A percentile compares a stretch with the other conserved stretches of the same genome.
Evolutionary conservation across 2,329 filamentous ascomycete genomes (phyloP).

Genomic region (Fusarium hainanense): DNA sequence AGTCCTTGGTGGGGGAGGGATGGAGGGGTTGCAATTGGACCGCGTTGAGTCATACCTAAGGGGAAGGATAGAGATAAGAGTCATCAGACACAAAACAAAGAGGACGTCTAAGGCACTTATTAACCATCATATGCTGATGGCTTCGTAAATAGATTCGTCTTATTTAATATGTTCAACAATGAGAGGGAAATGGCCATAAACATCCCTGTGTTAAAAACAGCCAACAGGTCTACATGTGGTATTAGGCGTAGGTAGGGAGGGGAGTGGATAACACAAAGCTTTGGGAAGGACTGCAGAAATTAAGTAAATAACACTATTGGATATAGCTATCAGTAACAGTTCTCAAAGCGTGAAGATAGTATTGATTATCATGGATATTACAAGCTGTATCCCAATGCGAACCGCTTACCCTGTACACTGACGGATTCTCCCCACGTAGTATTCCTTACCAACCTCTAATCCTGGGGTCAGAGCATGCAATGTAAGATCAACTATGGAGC

Average conservation of each 20-base stretch:
- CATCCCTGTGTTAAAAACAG: neutral
- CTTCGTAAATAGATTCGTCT: neutral
- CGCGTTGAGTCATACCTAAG: slow-evolving; percentile 36
- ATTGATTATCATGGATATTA: neutral
- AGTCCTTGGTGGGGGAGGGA: slow-evolving; percentile 44
- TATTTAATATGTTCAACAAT: neutral
- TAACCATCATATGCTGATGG: neutral
- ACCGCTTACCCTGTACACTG: neutral
- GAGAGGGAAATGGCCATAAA: neutral
- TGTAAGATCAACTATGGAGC: neutral
- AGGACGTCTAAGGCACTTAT: no score
- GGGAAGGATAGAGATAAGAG: slow-evolving; percentile 18
- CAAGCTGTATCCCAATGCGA: neutral
- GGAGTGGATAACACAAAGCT: neutral
- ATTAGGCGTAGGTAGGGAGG: neutral
- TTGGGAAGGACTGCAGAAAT: neutral
- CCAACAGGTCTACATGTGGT: neutral
- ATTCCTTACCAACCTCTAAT: neutral
- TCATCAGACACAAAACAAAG: neutral
- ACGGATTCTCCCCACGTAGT: neutral
- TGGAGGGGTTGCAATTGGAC: slow-evolving; percentile 31
- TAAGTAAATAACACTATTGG: neutral
- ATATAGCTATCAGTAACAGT: neutral
- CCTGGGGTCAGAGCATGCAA: neutral
- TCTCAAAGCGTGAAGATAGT: neutral